Conservation (phyloP, 768 basidiomycete genomes). For the Dendrothele bispora region DNA sequence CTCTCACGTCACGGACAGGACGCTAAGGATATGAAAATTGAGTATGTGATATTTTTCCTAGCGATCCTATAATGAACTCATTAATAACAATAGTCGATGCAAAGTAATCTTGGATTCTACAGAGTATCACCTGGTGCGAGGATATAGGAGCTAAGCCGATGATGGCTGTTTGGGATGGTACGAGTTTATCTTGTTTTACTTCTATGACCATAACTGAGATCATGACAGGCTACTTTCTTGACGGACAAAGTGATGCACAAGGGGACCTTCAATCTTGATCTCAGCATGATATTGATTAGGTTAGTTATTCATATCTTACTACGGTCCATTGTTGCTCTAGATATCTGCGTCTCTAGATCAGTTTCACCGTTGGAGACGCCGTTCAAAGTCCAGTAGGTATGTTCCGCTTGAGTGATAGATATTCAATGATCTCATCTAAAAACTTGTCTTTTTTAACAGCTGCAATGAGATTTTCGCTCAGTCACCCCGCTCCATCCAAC, state of each 20-base stretch:
- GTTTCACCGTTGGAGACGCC: slow-evolving; percentile 59
- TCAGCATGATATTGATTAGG: slow-evolving; percentile 56
- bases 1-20: slow-evolving; percentile 37
- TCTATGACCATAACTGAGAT: background rate
- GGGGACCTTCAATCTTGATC: slow-evolving; percentile 46
- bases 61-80: background rate
- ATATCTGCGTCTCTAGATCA: slow-evolving; percentile 40
- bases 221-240: slow-evolving; percentile 47
- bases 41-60: slow-evolving; percentile 37
- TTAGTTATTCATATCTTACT: too few species aligned
- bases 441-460: slow-evolving; percentile 23
- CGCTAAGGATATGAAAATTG: slow-evolving; percentile 66
- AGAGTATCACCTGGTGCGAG: slow-evolving; percentile 35
- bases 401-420: background rate
- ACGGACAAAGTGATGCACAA: slow-evolving; percentile 43
- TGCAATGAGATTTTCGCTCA: slow-evolving; percentile 53
- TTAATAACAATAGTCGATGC: background rate
- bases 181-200: too few species aligned
- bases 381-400: slow-evolving; percentile 39
- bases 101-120: slow-evolving; percentile 2
- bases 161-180: slow-evolving; percentile 63
- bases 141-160: slow-evolving; percentile 57
- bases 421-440: too few species aligned
- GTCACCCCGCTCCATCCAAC: slow-evolving; percentile 52
- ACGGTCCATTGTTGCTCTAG: background rate